Conservation (phyloP, 164 flowering plant species). For the Sextonia rubra region DNA sequence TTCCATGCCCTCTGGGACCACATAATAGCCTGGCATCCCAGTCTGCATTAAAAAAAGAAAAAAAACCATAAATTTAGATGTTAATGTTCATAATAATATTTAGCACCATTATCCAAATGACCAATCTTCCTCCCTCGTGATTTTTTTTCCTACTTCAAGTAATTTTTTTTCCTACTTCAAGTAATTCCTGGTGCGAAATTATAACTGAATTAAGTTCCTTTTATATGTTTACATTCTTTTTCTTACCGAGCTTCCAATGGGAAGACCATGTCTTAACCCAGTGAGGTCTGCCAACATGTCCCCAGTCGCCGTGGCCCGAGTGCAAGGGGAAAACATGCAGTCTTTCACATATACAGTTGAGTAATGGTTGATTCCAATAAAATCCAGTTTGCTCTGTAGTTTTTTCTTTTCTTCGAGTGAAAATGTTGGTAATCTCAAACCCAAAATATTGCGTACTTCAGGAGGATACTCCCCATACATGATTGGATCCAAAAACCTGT, state of each 20-base stretch:
- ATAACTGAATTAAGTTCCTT: neutral
- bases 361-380: slow-evolving; percentile 30
- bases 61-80: neutral
- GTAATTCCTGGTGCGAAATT: neutral
- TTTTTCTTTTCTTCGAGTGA: slow-evolving; percentile 20
- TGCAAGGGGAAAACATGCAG: slow-evolving; percentile 15
- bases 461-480: slow-evolving; percentile 40
- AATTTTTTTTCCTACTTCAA: neutral
- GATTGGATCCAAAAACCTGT: slow-evolving; percentile 41
- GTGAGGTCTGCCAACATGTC: neutral
- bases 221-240: neutral
- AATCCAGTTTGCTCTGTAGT: slow-evolving; percentile 29
- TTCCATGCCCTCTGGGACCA: slow-evolving; percentile 17
- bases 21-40: slow-evolving; percentile 6
- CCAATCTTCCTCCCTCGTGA: neutral
- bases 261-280: slow-evolving; percentile 15
- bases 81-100: neutral
- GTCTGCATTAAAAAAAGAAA: slow-evolving; percentile 2
- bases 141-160: neutral
- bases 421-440: slow-evolving; percentile 23
- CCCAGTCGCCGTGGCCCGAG: neutral
- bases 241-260: slow-evolving; percentile 17
- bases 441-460: slow-evolving; percentile 26
- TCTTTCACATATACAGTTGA: slow-evolving; percentile 18
- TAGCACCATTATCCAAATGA: neutral